Evolutionary conservation across 805 yeast genomes (phyloP).

Genomic region (Teunomyces lycoperdinae): DNA sequence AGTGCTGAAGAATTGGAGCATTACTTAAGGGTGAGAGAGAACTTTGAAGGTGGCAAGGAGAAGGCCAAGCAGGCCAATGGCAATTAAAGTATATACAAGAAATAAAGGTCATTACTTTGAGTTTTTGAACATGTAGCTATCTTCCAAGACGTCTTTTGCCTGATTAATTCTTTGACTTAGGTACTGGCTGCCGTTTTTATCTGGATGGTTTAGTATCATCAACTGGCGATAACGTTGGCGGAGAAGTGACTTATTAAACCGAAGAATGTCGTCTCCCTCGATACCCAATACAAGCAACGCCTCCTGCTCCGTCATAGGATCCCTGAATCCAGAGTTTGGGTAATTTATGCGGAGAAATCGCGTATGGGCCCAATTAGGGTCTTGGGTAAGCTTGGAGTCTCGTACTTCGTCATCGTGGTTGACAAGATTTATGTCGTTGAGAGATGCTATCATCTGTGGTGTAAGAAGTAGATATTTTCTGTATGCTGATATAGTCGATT

Average conservation of each 20-base stretch:
- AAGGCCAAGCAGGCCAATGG: conserved; percentile 17
- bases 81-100: conserved; percentile 1
- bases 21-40: conserved; percentile 72
- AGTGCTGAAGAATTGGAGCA: conserved; percentile 84
- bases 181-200: conserved; percentile 38
- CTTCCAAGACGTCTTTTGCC: conserved; percentile 40
- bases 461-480: conserved; percentile 28
- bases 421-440: conserved; percentile 25
- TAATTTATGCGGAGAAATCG: conserved; percentile 17
- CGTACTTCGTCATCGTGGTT: conserved; percentile 2
- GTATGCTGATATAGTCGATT: conserved; percentile 27
- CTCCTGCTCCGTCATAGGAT: conserved; percentile 43
- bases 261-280: conserved; percentile 35
- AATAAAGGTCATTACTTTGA: background rate
- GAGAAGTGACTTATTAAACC: conserved; percentile 22
- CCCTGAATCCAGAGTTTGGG: conserved; percentile 27
- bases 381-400: conserved; percentile 5
- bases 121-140: conserved; percentile 33
- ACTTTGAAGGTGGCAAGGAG: conserved; percentile 70
- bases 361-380: conserved; percentile 11
- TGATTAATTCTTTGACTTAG: conserved; percentile 41
- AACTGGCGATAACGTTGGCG: conserved; percentile 36
- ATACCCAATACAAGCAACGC: conserved; percentile 41
- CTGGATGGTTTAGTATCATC: conserved; percentile 44
- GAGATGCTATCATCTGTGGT: conserved; percentile 35